Evolutionary conservation across 352 stramenopile genomes (phyloP), one percentile per base, ranked within the genome.

Genomic region (Phytopythium delawarense): DNA sequence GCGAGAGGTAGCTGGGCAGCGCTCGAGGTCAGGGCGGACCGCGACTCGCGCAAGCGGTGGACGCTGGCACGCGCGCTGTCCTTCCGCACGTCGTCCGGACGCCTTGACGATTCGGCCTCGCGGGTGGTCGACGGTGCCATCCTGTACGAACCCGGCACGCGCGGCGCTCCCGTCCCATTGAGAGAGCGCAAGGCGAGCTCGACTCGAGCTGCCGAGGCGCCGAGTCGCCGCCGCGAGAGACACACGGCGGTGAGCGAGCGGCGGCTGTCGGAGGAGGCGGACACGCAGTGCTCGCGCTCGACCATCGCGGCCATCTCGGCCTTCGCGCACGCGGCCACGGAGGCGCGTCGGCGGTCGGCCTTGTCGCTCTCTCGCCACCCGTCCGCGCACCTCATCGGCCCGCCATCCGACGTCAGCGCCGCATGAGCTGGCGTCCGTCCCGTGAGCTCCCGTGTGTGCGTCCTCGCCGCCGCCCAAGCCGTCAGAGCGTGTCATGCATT

Each of bases 271-370:
- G 39, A 53, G 8, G 40, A 42, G 25, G 45, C 23, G 13, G 56
- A 62, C 16, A n/a, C 28, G 32, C 25, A 50, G 20, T 44, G 62
- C 20, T 59, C 69, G 4, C 66, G 64, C 6, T 67, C 73, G 0
- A 74, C 74, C 15, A 70, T 88, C 40, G 69, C 69, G 20, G 77
- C 79, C 6, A 76, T 88, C 13, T 81, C 76, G 1, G 78, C 78
- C 7, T 86, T 88, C 54, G 78, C 81, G 0, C 57, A 49, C 23
- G 78, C 78, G 48, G 77, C 78, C 2, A 78, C 69, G 0, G 70
- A 85, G 53, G 79, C 75, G 57, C 72, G 79, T 32, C 72, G 79
- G 42, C 81, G 81, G 50, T 90, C 77, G 25, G 73, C 77, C 28
- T 65, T 72, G 50, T 88, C 79, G 45, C 74, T 90, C 6, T 72